Base-by-base conservation (phyloP, 2,329 filamentous ascomycete genomes). In the Fusarium sp. region DNA sequence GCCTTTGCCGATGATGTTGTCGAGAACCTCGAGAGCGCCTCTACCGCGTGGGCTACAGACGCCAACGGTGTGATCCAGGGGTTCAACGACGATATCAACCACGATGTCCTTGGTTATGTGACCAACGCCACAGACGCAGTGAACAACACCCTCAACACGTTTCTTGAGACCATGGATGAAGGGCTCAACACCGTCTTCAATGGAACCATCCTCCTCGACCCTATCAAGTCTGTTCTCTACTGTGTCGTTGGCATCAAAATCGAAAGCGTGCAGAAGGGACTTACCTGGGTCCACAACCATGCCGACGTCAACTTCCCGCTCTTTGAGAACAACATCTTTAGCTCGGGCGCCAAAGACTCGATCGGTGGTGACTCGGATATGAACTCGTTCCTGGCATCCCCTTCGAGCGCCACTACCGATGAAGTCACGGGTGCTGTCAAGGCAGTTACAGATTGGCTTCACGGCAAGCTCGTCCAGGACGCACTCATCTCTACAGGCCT, bases 261-360 rank as follows among this genome's bases (percentile, higher is more conserved):
- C 62, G 87, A 91, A 66, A 85, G 88, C 22, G 87, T 99, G 65
- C 87, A 98, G 75, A 89, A 91, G 72, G 95, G 91, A 11, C 83
- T 98, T n/a, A 96, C 91, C 1, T 99, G 94, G 94, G 91, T 97
- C 10, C 86, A 91, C 70, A 89, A 98, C 67, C 81, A 98, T 73
- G 92, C 95, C 4, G 86, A 95, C 61, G 84, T 99, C 68, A 81
- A 86, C 58, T 90, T 99, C 68, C 95, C 95, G 0, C 77, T 85
- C 49, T 88, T 98, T 59, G 82, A 86, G 25, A 89, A 91, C 69
- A 85, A 97, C 73, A 91, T 91, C 1, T 96, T 98, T 78, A 94
- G 91, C 56, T 79, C 89, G 49, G 93, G 93, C 38, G 91, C 93
- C 53, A 80, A 86, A 29, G 81, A 83, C 41, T 85, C 83, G 34